Conservation (phyloP, 495 filamentous ascomycete genomes). For the Penicillium salamii region DNA sequence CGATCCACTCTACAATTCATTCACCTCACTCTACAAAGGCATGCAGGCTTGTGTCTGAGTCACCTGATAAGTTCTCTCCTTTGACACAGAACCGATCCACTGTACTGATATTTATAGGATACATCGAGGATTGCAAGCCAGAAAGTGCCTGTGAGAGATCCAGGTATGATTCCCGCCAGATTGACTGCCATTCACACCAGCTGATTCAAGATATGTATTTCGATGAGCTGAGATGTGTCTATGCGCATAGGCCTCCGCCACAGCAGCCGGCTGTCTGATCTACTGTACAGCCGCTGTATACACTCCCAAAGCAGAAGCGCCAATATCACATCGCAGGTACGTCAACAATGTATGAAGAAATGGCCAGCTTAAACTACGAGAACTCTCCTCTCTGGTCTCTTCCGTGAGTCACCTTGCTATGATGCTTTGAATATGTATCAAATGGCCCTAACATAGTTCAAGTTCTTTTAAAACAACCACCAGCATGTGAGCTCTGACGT, state of each 20-base stretch:
- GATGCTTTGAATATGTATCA: neutral
- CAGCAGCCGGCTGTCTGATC: neutral
- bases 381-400: slow-evolving; percentile 36
- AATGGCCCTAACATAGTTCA: slow-evolving; percentile 1
- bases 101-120: neutral
- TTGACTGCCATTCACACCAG: neutral
- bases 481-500: slow-evolving; percentile 16
- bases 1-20: slow-evolving; percentile 1
- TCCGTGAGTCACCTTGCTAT: slow-evolving; percentile 42
- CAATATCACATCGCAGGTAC: too few species aligned
- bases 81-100: neutral
- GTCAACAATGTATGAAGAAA: slow-evolving; percentile 41
- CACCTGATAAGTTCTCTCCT: neutral
- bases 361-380: slow-evolving; percentile 31
- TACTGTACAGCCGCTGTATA: neutral
- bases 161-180: neutral
- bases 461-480: slow-evolving; percentile 21
- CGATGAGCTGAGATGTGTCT: too few species aligned
- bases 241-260: neutral
- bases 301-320: neutral
- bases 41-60: neutral
- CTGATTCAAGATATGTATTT: neutral
- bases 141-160: neutral
- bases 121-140: neutral
- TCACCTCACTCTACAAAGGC: neutral